Conservation (phyloP, 78 protist species). For the Capsaspora owczarzaki region DNA sequence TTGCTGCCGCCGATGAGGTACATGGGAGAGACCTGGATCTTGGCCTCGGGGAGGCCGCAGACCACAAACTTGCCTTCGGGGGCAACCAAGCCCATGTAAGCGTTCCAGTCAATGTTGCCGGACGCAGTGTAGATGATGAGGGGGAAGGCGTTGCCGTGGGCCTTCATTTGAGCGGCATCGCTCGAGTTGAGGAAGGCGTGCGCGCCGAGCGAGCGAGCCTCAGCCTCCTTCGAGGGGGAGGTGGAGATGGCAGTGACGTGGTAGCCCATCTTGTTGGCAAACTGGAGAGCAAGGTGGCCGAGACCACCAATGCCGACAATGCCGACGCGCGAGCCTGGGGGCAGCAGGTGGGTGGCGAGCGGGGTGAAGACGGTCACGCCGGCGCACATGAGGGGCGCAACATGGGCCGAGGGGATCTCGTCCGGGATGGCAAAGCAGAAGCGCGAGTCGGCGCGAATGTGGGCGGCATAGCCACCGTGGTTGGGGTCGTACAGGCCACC, state of each 20-base stretch:
- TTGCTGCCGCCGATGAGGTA: neutral
- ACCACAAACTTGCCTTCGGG: neutral
- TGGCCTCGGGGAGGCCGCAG: neutral
- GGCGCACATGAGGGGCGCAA: slow-evolving; percentile 53
- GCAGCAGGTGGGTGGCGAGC: slow-evolving; percentile 11
- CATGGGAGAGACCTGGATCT: neutral
- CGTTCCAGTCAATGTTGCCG: neutral
- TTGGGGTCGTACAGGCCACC: neutral
- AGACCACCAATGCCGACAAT: slow-evolving; percentile 58
- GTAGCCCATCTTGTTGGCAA: slow-evolving; percentile 33
- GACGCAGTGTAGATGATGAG: neutral
- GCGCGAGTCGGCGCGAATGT: slow-evolving; percentile 22
- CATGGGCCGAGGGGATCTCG: neutral
- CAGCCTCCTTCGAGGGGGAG: neutral
- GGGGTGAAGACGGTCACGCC: slow-evolving; percentile 49
- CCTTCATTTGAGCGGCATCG: neutral
- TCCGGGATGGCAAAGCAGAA: slow-evolving; percentile 28
- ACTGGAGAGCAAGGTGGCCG: slow-evolving; percentile 61
- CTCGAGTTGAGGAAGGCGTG: slow-evolving; percentile 10
- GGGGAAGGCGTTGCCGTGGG: neutral
- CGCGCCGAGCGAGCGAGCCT: slow-evolving; percentile 34
- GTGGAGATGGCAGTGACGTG: slow-evolving; percentile 32
- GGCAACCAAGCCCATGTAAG: neutral
- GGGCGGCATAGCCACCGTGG: slow-evolving; percentile 33
- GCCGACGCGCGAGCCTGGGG: slow-evolving; percentile 22